These are phyloP conservation scores for Nitzschia inconspicua DNA, from an alignment of 108 stramenopile species.

Conservation along the genomic window DNA sequence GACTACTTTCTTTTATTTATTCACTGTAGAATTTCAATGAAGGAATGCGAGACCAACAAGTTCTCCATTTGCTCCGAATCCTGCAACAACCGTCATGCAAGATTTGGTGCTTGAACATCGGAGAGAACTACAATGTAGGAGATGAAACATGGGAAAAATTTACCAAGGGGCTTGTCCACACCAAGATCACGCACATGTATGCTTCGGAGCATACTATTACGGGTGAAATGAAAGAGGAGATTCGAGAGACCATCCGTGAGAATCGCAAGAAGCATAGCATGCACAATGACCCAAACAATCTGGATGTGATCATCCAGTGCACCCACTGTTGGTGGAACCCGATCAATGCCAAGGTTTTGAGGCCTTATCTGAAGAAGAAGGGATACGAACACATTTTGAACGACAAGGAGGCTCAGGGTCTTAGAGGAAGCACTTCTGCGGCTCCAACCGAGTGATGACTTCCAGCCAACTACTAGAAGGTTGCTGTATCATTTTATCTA, in stretches of 20 bases:
- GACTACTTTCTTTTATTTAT: neutral
- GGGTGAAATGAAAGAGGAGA: slow-evolving; percentile 71
- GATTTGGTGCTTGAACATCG: slow-evolving; percentile 92
- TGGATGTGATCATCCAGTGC: slow-evolving; percentile 84
- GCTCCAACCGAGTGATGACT: slow-evolving; percentile 21
- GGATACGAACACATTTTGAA: slow-evolving; percentile 74
- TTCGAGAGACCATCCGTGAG: slow-evolving; percentile 78
- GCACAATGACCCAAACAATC: slow-evolving; percentile 84
- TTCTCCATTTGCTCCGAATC: slow-evolving; percentile 76
- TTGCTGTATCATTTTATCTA: too few species aligned
- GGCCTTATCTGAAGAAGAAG: slow-evolving; percentile 75
- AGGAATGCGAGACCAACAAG: slow-evolving; percentile 85
- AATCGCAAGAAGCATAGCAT: slow-evolving; percentile 86
- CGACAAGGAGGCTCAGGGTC: slow-evolving; percentile 71
- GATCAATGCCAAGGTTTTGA: slow-evolving; percentile 79
- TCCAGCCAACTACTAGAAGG: too few species aligned
- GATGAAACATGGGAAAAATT: slow-evolving; percentile 80
- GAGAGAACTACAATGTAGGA: slow-evolving; percentile 89
- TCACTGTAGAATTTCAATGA: slow-evolving; percentile 79
- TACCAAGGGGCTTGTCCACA: slow-evolving; percentile 70
- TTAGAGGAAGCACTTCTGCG: slow-evolving; percentile 40
- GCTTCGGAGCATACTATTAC: slow-evolving; percentile 91
- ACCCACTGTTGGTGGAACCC: slow-evolving; percentile 98
- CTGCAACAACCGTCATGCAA: slow-evolving; percentile 73
- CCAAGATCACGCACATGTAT: slow-evolving; percentile 93